A percentile compares a stretch with the other conserved stretches of the same genome.
Evolutionary conservation across 1,139 yeast genomes (phyloP).

Genomic region (Tardiomyces digboiensis): DNA sequence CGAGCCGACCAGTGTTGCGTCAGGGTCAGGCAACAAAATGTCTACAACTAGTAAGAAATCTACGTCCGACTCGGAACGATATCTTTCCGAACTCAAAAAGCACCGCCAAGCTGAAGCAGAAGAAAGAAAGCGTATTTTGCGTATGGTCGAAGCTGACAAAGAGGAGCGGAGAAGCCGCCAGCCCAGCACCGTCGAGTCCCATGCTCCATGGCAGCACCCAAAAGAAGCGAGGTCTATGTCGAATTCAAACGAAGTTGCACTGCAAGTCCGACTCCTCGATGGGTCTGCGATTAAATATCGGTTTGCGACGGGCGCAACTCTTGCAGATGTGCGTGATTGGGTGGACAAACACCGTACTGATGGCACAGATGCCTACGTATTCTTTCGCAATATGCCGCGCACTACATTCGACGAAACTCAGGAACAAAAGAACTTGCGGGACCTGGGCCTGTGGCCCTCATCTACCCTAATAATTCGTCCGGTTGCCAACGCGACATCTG

Average conservation of each 20-base stretch:
- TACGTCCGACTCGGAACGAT: not conserved
- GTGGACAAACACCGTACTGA: constrained; percentile 44
- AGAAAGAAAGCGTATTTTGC: constrained; percentile 47
- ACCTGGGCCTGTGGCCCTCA: constrained; percentile 50
- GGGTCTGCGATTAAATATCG: constrained; percentile 40
- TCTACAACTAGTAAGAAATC: no score
- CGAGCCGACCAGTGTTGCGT: no score
- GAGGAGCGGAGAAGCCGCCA: constrained; percentile 32
- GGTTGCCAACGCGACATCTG: constrained; percentile 20
- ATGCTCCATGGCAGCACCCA: constrained; percentile 10
- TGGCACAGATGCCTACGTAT: constrained; percentile 37
- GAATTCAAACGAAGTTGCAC: constrained; percentile 26
- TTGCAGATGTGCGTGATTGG: constrained; percentile 53
- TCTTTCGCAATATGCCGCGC: constrained; percentile 38
- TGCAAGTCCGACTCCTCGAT: constrained; percentile 45
- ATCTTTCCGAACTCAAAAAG: not conserved
- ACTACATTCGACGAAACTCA: constrained; percentile 41
- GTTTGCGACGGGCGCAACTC: constrained; percentile 35
- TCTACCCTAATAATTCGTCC: constrained; percentile 61
- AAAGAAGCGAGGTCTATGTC: constrained; percentile 10
- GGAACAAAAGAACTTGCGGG: constrained; percentile 31
- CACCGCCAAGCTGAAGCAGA: constrained; percentile 15
- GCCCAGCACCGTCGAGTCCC: constrained; percentile 3
- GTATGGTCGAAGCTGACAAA: constrained; percentile 41
- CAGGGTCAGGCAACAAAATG: no score